Percentiles rank a stretch among this genome's conserved stretches.
Conservation (phyloP, 2,329 filamentous ascomycete species). For the Epichloe typhina region DNA sequence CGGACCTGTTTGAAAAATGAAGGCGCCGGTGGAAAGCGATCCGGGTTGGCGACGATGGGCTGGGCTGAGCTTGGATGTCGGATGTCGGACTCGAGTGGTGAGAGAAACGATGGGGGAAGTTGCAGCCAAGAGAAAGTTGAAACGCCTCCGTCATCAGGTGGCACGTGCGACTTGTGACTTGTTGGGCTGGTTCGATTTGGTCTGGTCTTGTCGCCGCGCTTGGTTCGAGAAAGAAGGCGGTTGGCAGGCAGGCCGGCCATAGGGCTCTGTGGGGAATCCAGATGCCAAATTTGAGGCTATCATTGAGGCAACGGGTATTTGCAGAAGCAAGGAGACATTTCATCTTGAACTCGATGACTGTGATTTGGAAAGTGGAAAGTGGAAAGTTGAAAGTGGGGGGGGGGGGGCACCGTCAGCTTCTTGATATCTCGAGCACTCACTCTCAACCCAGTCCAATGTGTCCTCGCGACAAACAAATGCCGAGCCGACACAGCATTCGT, state of each 20-base stretch:
- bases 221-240: too few species aligned
- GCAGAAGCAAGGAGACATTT: too few species aligned
- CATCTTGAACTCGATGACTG: too few species aligned
- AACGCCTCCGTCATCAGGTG: background rate
- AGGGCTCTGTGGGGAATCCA: too few species aligned
- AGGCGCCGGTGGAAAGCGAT: background rate
- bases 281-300: too few species aligned
- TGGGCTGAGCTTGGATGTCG: background rate
- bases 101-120: background rate
- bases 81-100: background rate
- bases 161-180: background rate
- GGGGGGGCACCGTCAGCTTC: background rate
- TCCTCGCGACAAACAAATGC: too few species aligned
- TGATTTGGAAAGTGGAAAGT: background rate
- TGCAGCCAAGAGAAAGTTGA: background rate
- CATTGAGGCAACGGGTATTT: too few species aligned
- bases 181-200: background rate
- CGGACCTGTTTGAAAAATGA: background rate
- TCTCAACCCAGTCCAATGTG: too few species aligned
- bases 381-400: background rate
- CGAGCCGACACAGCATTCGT: too few species aligned
- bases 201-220: too few species aligned
- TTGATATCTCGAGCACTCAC: too few species aligned
- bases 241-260: too few species aligned
- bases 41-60: background rate